phyloP scores from a whole-genome alignment of 177 flowering plant genomes.

The Vitis hybrid region DNA sequence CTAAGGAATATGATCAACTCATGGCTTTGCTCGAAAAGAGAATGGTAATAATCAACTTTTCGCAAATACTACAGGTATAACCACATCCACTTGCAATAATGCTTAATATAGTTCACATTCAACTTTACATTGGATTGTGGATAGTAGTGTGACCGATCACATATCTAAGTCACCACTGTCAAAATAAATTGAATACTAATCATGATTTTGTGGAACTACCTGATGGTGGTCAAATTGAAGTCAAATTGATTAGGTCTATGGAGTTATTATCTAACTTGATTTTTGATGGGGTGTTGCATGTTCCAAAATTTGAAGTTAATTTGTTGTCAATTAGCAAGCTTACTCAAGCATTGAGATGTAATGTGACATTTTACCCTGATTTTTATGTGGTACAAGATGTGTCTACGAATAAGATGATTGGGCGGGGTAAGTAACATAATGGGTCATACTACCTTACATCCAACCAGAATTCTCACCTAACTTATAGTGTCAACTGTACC shows the following conservation, averaged over 20 bases:
- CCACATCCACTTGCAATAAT: too few relatives aligned
- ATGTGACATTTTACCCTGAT: constrained; percentile 6
- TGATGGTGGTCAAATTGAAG: not conserved
- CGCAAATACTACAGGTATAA: too few relatives aligned
- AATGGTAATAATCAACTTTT: too few relatives aligned
- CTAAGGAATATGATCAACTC: too few relatives aligned
- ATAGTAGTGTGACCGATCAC: constrained; percentile 12
- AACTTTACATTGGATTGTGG: not conserved
- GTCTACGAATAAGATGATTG: constrained; percentile 18
- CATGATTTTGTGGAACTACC: not conserved
- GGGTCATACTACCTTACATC: too few relatives aligned
- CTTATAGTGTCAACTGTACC: too few relatives aligned
- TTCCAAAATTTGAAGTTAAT: constrained; percentile 3
- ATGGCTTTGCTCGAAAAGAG: too few relatives aligned
- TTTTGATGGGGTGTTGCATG: too few relatives aligned
- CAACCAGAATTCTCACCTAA: too few relatives aligned
- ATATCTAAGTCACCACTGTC: not conserved
- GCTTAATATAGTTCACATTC: too few relatives aligned
- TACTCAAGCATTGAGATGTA: not conserved
- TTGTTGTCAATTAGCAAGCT: constrained; percentile 17
- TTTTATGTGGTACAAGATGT: constrained; percentile 20
- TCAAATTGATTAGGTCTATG: too few relatives aligned
- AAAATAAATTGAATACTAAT: not conserved
- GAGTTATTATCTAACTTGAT: too few relatives aligned
- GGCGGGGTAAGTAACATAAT: constrained; percentile 7